phyloP scores from a whole-genome alignment of 192 early-diverging fungal genomes.

The Dissophora ornata region DNA sequence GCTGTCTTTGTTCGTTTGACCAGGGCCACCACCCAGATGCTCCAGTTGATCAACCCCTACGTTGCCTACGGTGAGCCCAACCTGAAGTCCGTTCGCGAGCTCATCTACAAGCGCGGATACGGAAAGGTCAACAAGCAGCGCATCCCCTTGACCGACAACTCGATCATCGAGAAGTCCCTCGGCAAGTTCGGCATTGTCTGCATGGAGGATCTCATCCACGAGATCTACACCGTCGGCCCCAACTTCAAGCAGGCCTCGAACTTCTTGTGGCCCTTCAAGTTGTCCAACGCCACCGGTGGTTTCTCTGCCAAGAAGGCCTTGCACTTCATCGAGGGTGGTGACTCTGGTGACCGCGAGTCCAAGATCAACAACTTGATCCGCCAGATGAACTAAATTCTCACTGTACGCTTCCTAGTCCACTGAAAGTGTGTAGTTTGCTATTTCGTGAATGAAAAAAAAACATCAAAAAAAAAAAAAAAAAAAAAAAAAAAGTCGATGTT shows the following conservation, averaged over 20 bases:
- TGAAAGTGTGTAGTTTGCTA: slow-evolving; percentile 25
- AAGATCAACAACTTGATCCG: slow-evolving; percentile 97
- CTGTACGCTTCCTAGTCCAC: not conserved
- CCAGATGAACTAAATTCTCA: slow-evolving; percentile 54
- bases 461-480: no score
- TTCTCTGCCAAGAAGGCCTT: slow-evolving; percentile 92
- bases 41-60: slow-evolving; percentile 96
- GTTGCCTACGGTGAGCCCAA: slow-evolving; percentile 95
- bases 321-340: slow-evolving; percentile 99
- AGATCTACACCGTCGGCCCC: slow-evolving; percentile 98
- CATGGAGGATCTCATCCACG: slow-evolving; percentile 98
- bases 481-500: slow-evolving; percentile 5
- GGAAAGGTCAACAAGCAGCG: slow-evolving; percentile 99
- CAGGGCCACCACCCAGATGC: slow-evolving; percentile 97
- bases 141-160: slow-evolving; percentile 96
- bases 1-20: slow-evolving; percentile 95
- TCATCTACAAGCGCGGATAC: slow-evolving; percentile 99
- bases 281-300: slow-evolving; percentile 98
- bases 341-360: slow-evolving; percentile 96
- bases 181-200: slow-evolving; percentile 97
- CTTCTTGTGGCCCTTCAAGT: slow-evolving; percentile 99
- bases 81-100: slow-evolving; percentile 98
- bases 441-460: slow-evolving; percentile 29
- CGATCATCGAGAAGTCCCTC: slow-evolving; percentile 90
- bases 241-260: slow-evolving; percentile 98